A percentile compares a stretch with the other conserved stretches of the same genome.
Conservation (phyloP, 768 basidiomycete genomes). For the Megacollybia marginata region DNA sequence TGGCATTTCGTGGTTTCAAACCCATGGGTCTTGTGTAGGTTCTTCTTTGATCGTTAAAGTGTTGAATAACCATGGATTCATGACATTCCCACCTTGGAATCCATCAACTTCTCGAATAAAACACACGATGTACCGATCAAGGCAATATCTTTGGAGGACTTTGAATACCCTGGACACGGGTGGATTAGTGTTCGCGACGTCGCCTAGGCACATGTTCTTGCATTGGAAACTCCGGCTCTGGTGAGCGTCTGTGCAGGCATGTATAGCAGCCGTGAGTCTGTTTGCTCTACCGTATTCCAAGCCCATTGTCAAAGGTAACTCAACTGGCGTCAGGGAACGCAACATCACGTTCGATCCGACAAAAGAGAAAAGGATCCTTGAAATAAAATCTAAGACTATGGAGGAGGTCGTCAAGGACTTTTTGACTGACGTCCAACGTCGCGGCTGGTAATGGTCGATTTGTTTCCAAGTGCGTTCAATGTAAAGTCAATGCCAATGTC, state of each 20-base stretch:
- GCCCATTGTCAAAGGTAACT: not conserved
- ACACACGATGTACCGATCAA: constrained; percentile 23
- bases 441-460: not conserved
- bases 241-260: constrained; percentile 35
- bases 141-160: constrained; percentile 9
- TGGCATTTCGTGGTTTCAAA: constrained; percentile 32
- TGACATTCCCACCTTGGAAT: constrained; percentile 17
- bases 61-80: constrained; percentile 29
- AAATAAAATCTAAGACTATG: not conserved
- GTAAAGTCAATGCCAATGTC: too few relatives aligned
- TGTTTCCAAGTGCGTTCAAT: too few relatives aligned
- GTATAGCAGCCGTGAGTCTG: constrained; percentile 9
- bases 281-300: not conserved
- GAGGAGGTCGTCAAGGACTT: not conserved
- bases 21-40: constrained; percentile 23
- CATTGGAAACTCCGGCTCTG: constrained; percentile 39
- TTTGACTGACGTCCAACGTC: not conserved
- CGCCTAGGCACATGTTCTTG: constrained; percentile 43
- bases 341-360: not conserved
- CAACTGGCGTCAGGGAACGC: not conserved
- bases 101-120: constrained; percentile 28
- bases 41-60: not conserved
- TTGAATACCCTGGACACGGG: constrained; percentile 14
- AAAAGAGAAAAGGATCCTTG: not conserved
- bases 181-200: constrained; percentile 45